A percentile compares a stretch with the other conserved stretches of the same genome.
Evolutionary conservation across 768 basidiomycete genomes (phyloP).

Genomic region (Lactifluus pinguis): DNA sequence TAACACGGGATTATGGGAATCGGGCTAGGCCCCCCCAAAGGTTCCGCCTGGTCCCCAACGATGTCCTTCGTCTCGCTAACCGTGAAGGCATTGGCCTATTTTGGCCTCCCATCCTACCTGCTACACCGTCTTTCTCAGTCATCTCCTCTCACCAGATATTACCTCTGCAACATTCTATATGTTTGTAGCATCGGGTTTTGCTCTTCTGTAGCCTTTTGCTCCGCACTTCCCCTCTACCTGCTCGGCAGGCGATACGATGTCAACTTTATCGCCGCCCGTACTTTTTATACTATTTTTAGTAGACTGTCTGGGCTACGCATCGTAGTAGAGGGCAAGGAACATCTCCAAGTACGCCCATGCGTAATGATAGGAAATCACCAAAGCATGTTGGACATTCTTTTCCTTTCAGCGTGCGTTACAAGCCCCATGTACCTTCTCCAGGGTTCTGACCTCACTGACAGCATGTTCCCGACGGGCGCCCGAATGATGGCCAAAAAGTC

Average conservation of each 20-base stretch:
- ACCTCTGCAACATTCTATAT: constrained; percentile 65
- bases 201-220: constrained; percentile 58
- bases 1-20: neutral
- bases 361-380: constrained; percentile 88
- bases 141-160: constrained; percentile 56
- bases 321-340: constrained; percentile 79
- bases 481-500: constrained; percentile 93
- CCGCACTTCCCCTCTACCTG: constrained; percentile 56
- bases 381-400: constrained; percentile 82
- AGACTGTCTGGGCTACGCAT: constrained; percentile 57
- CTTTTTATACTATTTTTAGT: constrained; percentile 66
- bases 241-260: constrained; percentile 67
- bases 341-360: constrained; percentile 61
- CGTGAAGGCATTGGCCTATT: constrained; percentile 65
- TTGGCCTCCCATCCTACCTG: constrained; percentile 63
- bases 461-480: constrained; percentile 67
- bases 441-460: constrained; percentile 4
- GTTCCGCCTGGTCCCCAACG: constrained; percentile 10
- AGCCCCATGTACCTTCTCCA: neutral
- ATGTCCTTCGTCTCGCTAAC: constrained; percentile 59
- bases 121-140: constrained; percentile 49
- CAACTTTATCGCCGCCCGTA: constrained; percentile 74
- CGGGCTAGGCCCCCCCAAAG: constrained; percentile 16
- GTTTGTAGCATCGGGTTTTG: constrained; percentile 58
- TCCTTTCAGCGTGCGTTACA: constrained; percentile 59